A percentile compares a stretch with the other conserved stretches of the same genome.
phyloP scores from a whole-genome alignment of 371 early-diverging fungal genomes.

The Mucor ambiguus region DNA sequence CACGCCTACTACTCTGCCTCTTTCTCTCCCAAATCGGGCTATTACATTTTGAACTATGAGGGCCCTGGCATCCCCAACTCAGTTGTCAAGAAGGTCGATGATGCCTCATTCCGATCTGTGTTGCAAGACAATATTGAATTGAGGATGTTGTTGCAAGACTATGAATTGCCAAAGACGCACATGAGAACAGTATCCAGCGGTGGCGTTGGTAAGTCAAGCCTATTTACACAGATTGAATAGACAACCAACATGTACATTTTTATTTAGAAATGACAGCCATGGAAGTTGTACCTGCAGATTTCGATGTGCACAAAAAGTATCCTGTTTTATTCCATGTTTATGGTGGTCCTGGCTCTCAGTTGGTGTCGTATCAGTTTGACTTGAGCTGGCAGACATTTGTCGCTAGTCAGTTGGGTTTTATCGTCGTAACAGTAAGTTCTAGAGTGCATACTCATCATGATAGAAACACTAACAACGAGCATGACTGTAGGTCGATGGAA shows the following conservation, averaged over 20 bases:
- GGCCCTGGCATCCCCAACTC: constrained; percentile 92
- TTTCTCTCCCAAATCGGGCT: constrained; percentile 78
- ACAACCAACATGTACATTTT: constrained; percentile 7
- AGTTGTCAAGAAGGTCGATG: constrained; percentile 59
- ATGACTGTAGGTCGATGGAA: constrained; percentile 70
- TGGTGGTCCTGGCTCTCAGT: constrained; percentile 93
- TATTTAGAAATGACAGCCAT: constrained; percentile 80
- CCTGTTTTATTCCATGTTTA: constrained; percentile 92
- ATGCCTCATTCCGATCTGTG: constrained; percentile 50
- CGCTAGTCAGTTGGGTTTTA: constrained; percentile 62
- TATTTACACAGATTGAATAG: background rate
- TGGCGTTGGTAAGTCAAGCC: constrained; percentile 46
- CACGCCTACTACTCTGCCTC: constrained; percentile 73
- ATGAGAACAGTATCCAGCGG: constrained; percentile 60
- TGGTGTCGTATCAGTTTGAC: constrained; percentile 70
- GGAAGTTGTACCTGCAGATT: constrained; percentile 83
- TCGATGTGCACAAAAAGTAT: constrained; percentile 71
- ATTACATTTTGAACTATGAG: constrained; percentile 74
- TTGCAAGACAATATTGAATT: constrained; percentile 62
- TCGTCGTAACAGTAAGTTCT: constrained; percentile 60
- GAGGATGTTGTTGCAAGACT: constrained; percentile 40
- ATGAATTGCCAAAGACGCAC: constrained; percentile 62
- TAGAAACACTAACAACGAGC: background rate
- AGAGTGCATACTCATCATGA: too few species aligned
- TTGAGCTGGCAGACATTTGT: constrained; percentile 80